A percentile compares a stretch with the other conserved stretches of the same genome.
These are phyloP conservation scores for Globisporangium uncinulatum DNA, from an alignment of 352 stramenopile genomes.

Conservation along the genomic window DNA sequence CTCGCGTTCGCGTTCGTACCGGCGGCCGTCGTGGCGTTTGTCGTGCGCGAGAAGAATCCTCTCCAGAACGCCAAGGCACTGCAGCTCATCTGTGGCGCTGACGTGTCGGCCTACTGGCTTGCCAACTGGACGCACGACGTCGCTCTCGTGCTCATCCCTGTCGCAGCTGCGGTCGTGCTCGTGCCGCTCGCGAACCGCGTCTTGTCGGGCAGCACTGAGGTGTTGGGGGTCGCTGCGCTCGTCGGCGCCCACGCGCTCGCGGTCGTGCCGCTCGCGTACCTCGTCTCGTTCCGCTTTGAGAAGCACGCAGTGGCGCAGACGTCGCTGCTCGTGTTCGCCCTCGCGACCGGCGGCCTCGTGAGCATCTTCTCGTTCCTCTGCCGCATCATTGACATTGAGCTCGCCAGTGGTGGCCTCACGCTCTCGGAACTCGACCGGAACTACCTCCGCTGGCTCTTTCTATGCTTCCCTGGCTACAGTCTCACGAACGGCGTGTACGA, in stretches of 20 bases:
- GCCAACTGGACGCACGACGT: conserved; percentile 36
- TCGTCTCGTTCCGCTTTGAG: conserved; percentile 30
- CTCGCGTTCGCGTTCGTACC: conserved; percentile 45
- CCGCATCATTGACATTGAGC: conserved; percentile 24
- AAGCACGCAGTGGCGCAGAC: conserved; percentile 34
- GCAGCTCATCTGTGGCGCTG: conserved; percentile 40
- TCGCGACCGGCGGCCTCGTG: conserved; percentile 23
- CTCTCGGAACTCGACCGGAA: conserved; percentile 22
- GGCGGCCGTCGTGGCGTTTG: conserved; percentile 34
- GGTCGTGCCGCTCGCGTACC: conserved; percentile 27
- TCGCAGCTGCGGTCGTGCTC: conserved; percentile 19
- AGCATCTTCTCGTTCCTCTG: conserved; percentile 40
- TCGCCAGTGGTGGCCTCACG: conserved; percentile 9
- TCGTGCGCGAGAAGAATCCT: conserved; percentile 42
- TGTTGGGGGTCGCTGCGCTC: conserved; percentile 16
- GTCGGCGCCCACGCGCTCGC: conserved; percentile 17
- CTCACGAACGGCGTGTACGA: conserved; percentile 31
- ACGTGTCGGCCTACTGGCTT: conserved; percentile 34
- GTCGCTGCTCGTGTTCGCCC: conserved; percentile 24
- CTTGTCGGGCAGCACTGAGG: conserved; percentile 7
- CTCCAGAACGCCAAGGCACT: conserved; percentile 43
- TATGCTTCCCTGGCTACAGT: conserved; percentile 30
- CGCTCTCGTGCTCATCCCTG: conserved; percentile 20
- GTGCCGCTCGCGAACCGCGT: conserved; percentile 23
- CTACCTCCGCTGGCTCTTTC: conserved; percentile 32